A percentile compares a stretch with the other conserved stretches of the same genome.
phyloP scores from a whole-genome alignment of 1,284 basidiomycete species.

The Marasmius fiardii region DNA sequence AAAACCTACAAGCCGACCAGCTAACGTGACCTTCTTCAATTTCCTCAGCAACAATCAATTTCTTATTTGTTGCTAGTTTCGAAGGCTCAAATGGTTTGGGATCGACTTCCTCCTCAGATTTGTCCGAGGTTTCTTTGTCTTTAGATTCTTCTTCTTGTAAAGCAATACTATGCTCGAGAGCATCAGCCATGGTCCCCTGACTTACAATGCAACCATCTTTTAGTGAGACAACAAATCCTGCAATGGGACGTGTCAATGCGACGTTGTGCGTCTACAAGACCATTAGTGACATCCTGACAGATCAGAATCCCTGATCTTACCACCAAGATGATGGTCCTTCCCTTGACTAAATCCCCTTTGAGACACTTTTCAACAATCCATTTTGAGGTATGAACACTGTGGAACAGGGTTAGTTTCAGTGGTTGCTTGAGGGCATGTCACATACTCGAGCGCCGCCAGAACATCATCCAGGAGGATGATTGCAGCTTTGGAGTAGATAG shows the following conservation, averaged over 20 bases:
- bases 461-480: slow-evolving; percentile 68
- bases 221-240: slow-evolving; percentile 52
- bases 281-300: too few species aligned
- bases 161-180: slow-evolving; percentile 31
- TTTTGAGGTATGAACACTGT: slow-evolving; percentile 61
- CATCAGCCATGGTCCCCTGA: slow-evolving; percentile 37
- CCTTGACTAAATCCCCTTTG: slow-evolving; percentile 61
- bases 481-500: slow-evolving; percentile 61
- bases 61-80: too few species aligned
- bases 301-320: slow-evolving; percentile 34
- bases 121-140: slow-evolving; percentile 31
- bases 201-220: slow-evolving; percentile 40
- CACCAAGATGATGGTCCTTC: slow-evolving; percentile 70
- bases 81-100: too few species aligned
- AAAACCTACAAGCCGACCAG: slow-evolving; percentile 31
- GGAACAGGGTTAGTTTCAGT: too few species aligned
- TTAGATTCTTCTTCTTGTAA: slow-evolving; percentile 29
- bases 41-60: slow-evolving; percentile 59
- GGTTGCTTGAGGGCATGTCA: too few species aligned
- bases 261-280: slow-evolving; percentile 54
- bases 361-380: slow-evolving; percentile 80
- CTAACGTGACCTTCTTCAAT: slow-evolving; percentile 57
- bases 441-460: slow-evolving; percentile 50
- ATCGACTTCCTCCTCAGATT: too few species aligned
- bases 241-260: slow-evolving; percentile 49